Evolutionary conservation across 2,329 filamentous ascomycete genomes (phyloP), one percentile per base, ranked within the genome.

Genomic region (Colletotrichum karsti): DNA sequence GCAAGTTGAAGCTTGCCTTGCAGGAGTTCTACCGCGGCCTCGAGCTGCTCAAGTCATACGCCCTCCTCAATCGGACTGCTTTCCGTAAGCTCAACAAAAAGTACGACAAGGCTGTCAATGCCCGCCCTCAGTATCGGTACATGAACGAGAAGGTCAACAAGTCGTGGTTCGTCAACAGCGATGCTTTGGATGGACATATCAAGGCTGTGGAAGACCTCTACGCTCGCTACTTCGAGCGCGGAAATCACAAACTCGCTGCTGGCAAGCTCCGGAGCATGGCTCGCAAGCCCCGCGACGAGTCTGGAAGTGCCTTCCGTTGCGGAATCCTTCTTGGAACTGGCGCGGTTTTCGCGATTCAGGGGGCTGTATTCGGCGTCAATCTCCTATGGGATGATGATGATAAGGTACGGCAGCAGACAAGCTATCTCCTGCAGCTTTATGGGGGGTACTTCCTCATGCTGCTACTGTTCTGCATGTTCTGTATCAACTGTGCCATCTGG

Each of bases 31-130:
- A 99, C 77, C 91, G 95, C 20, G 92, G 93, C 1, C 85, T 99
- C 13, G 96, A 99, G 77, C 83, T 98, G 50, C 86, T 99, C 67
- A 98, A 98, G 81, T 93, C 93, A 0, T 99, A 97, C 74, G 92
- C 94, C 2, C 82, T 97, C 22, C 85, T 98, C 13, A 99, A 99
- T 78, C 89, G 94, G 54, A 97, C 94, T 0, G 96, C 94, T 0
- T 98, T 98, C 76, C 91, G 95, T 33, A 99, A 99, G 79, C 94
- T 99, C 76, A 98, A 97, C 81, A 99, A 99, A 79, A 99, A 99
- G 80, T 98, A 97, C 77, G 95, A 98, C 84, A 99, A 98, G 81
- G 90, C 92, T 2, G 90, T 94, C 63, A 89, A 94, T 73, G 91
- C 94, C 42, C 88, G 92, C 10, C 93, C 93, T 0, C 87, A 91